Percentiles rank a stretch among this genome's conserved stretches.
These are phyloP conservation scores for Boeremia exigua DNA, from an alignment of 2,329 filamentous ascomycete genomes.

Conservation along the genomic window DNA sequence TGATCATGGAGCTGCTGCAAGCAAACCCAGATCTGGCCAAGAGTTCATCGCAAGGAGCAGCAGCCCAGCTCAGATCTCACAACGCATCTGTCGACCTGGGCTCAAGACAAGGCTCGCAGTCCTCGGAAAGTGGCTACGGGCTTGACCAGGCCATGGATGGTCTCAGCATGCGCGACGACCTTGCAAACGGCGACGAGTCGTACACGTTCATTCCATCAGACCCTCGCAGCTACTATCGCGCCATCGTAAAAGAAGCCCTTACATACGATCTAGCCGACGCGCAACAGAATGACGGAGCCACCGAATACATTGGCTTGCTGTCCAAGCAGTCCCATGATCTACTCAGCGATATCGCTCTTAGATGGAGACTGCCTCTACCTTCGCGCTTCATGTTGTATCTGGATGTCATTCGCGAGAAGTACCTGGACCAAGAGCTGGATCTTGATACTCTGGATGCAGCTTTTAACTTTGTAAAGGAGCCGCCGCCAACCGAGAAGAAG, in stretches of 20 bases:
- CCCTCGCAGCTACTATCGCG: slow-evolving; percentile 80
- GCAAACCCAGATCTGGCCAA: slow-evolving; percentile 86
- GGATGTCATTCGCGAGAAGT: slow-evolving; percentile 85
- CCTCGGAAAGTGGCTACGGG: slow-evolving; percentile 56
- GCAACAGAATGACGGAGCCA: slow-evolving; percentile 51
- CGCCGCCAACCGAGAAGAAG: slow-evolving; percentile 69
- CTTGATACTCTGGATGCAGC: slow-evolving; percentile 82
- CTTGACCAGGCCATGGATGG: slow-evolving; percentile 73
- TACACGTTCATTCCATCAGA: slow-evolving; percentile 93
- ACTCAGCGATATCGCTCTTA: slow-evolving; percentile 80
- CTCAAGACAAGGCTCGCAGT: slow-evolving; percentile 54
- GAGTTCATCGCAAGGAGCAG: slow-evolving; percentile 65
- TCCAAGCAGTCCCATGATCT: slow-evolving; percentile 83
- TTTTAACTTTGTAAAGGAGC: slow-evolving; percentile 81
- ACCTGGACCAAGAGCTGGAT: slow-evolving; percentile 79
- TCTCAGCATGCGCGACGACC: slow-evolving; percentile 64
- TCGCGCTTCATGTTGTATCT: slow-evolving; percentile 81
- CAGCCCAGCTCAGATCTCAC: slow-evolving; percentile 63
- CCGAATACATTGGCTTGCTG: slow-evolving; percentile 58
- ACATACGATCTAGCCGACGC: slow-evolving; percentile 64
- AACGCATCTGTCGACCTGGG: slow-evolving; percentile 50
- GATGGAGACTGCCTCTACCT: slow-evolving; percentile 88
- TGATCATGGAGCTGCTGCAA: slow-evolving; percentile 90
- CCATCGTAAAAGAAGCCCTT: slow-evolving; percentile 79
- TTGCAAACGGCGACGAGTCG: slow-evolving; percentile 62